These are phyloP conservation scores for Aleurites moluccanus DNA, from an alignment of 441 rosid genomes.

Conservation along the genomic window DNA sequence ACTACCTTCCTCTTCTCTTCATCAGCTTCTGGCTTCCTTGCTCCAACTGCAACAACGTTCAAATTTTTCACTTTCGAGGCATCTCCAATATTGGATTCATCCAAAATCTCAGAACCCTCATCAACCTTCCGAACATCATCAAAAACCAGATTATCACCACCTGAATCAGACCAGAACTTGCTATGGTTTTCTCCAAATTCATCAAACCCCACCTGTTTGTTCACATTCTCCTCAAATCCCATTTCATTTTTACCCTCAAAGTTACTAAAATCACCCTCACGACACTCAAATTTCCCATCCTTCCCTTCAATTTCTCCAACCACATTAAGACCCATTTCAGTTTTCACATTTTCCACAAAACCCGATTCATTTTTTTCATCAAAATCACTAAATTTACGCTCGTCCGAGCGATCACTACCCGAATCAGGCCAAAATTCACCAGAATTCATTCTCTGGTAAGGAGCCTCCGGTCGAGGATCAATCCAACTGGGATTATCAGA, in stretches of 20 bases:
- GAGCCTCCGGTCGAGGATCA: conserved; percentile 52
- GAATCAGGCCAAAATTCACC: conserved; percentile 76
- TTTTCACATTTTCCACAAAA: conserved; percentile 22
- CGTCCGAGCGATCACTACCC: conserved; percentile 67
- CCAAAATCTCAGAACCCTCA: conserved; percentile 26
- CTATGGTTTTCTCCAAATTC: conserved; percentile 34
- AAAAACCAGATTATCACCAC: conserved; percentile 35
- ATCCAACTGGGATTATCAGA: conserved; percentile 81
- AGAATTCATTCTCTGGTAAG: conserved; percentile 37
- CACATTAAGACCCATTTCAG: conserved; percentile 23
- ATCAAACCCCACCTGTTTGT: conserved; percentile 28
- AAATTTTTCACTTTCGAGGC: conserved; percentile 25
- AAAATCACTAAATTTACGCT: conserved; percentile 40
- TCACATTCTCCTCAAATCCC: conserved; percentile 35
- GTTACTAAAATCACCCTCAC: conserved; percentile 13
- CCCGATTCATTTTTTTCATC: conserved; percentile 31
- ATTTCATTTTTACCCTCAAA: conserved; percentile 31
- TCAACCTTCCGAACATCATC: conserved; percentile 30
- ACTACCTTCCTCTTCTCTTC: too few species aligned
- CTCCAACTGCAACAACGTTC: conserved; percentile 29
- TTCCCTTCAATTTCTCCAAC: conserved; percentile 32
- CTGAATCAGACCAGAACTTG: conserved; percentile 44
- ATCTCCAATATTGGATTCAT: conserved; percentile 29
- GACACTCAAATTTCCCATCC: conserved; percentile 8
- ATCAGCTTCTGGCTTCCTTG: too few species aligned